phyloP scores from a whole-genome alignment of 345 rosid genomes.

The Nasturtium officinale region DNA sequence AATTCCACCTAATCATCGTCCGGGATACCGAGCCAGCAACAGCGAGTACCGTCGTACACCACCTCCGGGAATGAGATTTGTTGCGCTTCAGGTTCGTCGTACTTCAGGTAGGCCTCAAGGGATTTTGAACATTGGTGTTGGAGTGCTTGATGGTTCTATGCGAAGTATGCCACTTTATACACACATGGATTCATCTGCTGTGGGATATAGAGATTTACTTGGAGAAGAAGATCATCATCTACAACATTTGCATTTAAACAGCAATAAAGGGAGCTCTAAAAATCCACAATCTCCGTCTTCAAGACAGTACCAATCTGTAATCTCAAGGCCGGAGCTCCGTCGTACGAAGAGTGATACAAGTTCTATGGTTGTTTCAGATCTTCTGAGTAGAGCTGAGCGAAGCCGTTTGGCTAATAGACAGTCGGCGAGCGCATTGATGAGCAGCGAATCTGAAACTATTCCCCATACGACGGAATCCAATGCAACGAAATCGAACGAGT shows the following conservation, averaged over 20 bases:
- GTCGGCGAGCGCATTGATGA: constrained; percentile 3
- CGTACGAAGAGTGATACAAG: constrained; percentile 81
- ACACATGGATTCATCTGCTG: constrained; percentile 65
- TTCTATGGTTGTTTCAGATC: constrained; percentile 50
- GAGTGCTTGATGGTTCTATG: constrained; percentile 80
- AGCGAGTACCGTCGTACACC: constrained; percentile 32
- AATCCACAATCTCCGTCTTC: constrained; percentile 36
- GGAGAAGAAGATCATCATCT: constrained; percentile 58
- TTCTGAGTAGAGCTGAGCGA: constrained; percentile 33
- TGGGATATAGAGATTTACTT: constrained; percentile 77
- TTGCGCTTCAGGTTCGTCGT: constrained; percentile 86
- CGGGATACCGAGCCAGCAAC: constrained; percentile 24
- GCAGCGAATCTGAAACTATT: constrained; percentile 34
- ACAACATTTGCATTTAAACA: constrained; percentile 40
- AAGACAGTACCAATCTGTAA: constrained; percentile 32
- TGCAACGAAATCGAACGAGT: neutral
- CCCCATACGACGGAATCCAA: constrained; percentile 26
- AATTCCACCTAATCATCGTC: constrained; percentile 50
- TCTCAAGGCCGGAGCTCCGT: constrained; percentile 58
- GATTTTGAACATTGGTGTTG: constrained; percentile 81
- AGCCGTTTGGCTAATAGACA: constrained; percentile 38
- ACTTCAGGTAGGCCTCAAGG: constrained; percentile 87
- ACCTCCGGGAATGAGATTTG: constrained; percentile 71
- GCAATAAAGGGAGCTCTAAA: constrained; percentile 39
- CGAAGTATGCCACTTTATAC: constrained; percentile 84